These are phyloP conservation scores for Colletotrichum kahawae DNA, from an alignment of 2,329 filamentous ascomycete species.

Conservation along the genomic window DNA sequence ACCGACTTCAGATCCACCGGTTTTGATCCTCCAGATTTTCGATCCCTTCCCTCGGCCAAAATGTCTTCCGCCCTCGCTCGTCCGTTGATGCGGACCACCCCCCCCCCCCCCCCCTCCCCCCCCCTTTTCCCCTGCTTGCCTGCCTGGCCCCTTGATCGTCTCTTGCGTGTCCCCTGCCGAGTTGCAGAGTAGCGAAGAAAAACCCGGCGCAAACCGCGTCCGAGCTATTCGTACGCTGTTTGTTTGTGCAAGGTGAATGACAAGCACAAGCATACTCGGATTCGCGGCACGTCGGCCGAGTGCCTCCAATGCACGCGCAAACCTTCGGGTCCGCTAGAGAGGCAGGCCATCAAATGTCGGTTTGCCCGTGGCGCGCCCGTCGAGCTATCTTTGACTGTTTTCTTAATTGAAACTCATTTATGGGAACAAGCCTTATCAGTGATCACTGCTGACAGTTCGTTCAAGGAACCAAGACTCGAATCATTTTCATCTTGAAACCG, in stretches of 20 bases:
- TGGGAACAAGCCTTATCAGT: background rate
- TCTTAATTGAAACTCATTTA: background rate
- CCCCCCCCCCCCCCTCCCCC: too few species aligned
- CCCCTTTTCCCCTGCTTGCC: background rate
- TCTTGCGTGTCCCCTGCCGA: background rate
- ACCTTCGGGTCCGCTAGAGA: conserved; percentile 3
- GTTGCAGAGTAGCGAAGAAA: background rate
- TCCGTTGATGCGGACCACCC: conserved; percentile 51
- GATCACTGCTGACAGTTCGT: background rate
- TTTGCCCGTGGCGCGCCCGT: background rate
- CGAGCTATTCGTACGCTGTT: background rate
- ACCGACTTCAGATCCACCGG: conserved; percentile 10
- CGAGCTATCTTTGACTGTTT: background rate
- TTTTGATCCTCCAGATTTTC: background rate
- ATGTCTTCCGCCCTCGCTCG: conserved; percentile 42
- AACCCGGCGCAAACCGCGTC: conserved; percentile 3
- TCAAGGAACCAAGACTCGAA: background rate
- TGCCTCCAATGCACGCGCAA: background rate
- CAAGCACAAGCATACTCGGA: background rate
- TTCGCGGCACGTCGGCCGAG: conserved; percentile 7
- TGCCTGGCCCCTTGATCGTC: background rate
- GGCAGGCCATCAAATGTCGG: background rate
- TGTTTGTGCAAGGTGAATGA: background rate
- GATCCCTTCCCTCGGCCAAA: conserved; percentile 17
- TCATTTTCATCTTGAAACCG: background rate